Evolutionary conservation across 257 asterid genomes (phyloP).

Genomic region (Buddleja alternifolia): DNA sequence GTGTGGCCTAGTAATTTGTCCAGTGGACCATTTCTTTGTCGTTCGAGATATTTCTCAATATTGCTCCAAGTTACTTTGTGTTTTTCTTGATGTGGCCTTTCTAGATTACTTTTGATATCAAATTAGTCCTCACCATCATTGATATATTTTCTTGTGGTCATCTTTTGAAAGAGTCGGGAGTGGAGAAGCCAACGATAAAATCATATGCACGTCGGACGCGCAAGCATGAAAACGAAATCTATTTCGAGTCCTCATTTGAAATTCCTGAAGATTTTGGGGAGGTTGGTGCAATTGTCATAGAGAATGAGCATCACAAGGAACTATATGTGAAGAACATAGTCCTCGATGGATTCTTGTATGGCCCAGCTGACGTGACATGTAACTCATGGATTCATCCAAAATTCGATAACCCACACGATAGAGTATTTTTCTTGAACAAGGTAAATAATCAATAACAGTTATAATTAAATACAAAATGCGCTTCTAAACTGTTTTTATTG

Average conservation of each 20-base stretch:
- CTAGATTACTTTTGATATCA: no score
- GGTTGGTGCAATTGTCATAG: conserved; percentile 61
- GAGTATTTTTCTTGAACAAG: conserved; percentile 65
- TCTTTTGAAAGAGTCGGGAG: conserved; percentile 40
- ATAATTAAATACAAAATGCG: no score
- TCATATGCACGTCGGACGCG: conserved; percentile 39
- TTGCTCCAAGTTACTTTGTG: no score
- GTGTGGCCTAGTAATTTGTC: no score
- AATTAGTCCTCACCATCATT: no score
- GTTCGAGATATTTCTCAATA: no score
- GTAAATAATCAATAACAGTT: conserved; percentile 29
- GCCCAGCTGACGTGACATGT: conserved; percentile 38
- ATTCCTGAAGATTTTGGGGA: conserved; percentile 58
- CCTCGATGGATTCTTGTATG: conserved; percentile 39
- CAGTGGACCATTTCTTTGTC: no score
- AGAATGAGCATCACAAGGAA: conserved; percentile 64
- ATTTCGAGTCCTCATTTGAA: conserved; percentile 42
- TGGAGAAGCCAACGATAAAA: conserved; percentile 39
- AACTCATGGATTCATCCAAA: conserved; percentile 75
- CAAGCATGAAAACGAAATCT: conserved; percentile 3
- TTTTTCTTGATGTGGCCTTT: no score
- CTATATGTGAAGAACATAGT: conserved; percentile 50
- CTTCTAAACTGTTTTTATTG: no score
- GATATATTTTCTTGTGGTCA: no score
- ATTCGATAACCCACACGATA: conserved; percentile 34